A percentile compares a stretch with the other conserved stretches of the same genome.
These are phyloP conservation scores for Boletus patriciae DNA, from an alignment of 768 basidiomycete species.

Conservation along the genomic window DNA sequence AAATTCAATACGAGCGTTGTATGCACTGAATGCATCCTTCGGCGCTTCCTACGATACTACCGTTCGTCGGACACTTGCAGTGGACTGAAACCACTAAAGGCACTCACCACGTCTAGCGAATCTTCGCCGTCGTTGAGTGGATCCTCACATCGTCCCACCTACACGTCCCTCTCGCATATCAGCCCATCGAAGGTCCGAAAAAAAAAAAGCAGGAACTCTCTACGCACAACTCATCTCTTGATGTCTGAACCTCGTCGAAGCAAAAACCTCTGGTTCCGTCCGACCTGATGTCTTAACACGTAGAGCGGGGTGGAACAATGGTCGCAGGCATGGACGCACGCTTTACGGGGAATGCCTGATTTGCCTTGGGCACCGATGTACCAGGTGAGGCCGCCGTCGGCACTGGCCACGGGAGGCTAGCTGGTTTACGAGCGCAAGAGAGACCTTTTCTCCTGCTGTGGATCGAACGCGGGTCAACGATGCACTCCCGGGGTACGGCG, in stretches of 20 bases:
- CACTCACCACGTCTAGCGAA: conserved; percentile 10
- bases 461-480: neutral
- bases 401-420: conserved; percentile 22
- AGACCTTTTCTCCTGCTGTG: conserved; percentile 25
- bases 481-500: neutral
- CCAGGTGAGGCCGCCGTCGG: conserved; percentile 16
- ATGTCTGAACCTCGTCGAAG: neutral
- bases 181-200: neutral
- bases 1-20: too few relatives aligned
- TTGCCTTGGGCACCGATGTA: conserved; percentile 17
- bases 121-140: conserved; percentile 31
- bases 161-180: neutral
- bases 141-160: conserved; percentile 31
- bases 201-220: neutral
- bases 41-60: too few relatives aligned
- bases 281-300: conserved; percentile 15
- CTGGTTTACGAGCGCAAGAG: too few relatives aligned
- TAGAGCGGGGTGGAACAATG: conserved; percentile 32
- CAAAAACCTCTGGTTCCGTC: conserved; percentile 4
- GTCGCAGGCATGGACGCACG: conserved; percentile 15
- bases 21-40: too few relatives aligned
- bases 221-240: conserved; percentile 21
- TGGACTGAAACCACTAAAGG: too few relatives aligned
- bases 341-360: conserved; percentile 27
- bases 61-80: too few relatives aligned